Conservation (phyloP, 2,329 filamentous ascomycete genomes). For the Falciphora oryzae region DNA sequence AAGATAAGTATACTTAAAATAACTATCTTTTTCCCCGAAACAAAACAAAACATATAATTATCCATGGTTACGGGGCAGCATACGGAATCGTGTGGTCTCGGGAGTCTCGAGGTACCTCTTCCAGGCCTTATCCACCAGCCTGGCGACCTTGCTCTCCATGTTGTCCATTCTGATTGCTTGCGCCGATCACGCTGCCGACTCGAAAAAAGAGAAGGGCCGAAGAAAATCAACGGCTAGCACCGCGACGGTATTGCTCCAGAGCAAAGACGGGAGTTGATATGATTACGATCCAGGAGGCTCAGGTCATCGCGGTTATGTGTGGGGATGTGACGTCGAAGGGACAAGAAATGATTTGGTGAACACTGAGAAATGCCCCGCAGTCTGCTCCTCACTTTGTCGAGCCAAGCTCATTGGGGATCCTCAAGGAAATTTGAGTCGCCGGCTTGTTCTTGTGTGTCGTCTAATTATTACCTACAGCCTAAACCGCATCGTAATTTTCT, state of each 20-base stretch:
- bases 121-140: conserved; percentile 70
- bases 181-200: background rate
- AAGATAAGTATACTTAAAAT: background rate
- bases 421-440: background rate
- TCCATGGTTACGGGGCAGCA: conserved; percentile 23
- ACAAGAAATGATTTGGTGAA: too few relatives aligned
- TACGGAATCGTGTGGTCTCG: conserved; percentile 42
- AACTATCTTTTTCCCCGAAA: background rate
- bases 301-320: background rate
- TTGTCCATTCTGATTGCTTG: background rate
- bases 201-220: background rate
- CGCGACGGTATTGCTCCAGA: background rate
- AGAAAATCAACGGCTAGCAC: background rate
- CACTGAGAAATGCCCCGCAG: background rate
- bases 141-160: conserved; percentile 74
- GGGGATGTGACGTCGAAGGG: background rate
- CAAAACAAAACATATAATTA: background rate
- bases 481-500: background rate
- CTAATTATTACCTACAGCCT: background rate
- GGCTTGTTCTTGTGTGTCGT: background rate
- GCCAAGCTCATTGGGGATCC: background rate
- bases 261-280: too few relatives aligned
- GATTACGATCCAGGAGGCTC: background rate
- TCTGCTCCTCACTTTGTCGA: background rate
- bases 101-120: conserved; percentile 48